A percentile compares a stretch with the other conserved stretches of the same genome.
Evolutionary conservation across 345 rosid species (phyloP).

Genomic region (Trapa bicornis): DNA sequence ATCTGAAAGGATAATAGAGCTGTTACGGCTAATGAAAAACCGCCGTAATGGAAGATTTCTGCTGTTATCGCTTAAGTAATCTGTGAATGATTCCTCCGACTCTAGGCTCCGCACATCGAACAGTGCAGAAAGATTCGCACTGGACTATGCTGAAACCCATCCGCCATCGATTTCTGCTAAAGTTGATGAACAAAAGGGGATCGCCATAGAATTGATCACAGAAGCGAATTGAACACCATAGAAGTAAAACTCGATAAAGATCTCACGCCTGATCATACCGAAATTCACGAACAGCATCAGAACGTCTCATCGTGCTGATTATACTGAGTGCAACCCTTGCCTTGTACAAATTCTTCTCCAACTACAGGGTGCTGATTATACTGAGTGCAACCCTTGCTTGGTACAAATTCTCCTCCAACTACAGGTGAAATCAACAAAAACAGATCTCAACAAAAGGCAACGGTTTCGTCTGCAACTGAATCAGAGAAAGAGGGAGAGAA

Average conservation of each 20-base stretch:
- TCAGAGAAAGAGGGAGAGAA: too few species aligned
- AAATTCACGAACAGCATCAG: conserved; percentile 66
- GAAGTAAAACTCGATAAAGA: conserved; percentile 39
- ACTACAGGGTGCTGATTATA: conserved; percentile 18
- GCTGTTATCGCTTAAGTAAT: too few species aligned
- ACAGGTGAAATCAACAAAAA: background rate
- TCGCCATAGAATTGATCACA: conserved; percentile 50
- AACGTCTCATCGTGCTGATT: conserved; percentile 44
- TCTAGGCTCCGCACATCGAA: background rate
- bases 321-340: conserved; percentile 71
- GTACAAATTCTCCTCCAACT: too few species aligned
- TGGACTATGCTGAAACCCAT: too few species aligned
- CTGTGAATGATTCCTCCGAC: background rate
- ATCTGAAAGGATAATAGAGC: background rate
- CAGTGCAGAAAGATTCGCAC: too few species aligned
- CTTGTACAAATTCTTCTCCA: too few species aligned
- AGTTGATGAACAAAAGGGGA: too few species aligned
- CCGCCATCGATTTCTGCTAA: too few species aligned
- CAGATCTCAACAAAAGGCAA: background rate
- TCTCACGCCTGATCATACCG: conserved; percentile 78
- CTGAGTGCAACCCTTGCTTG: conserved; percentile 59
- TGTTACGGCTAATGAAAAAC: background rate
- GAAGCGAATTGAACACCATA: conserved; percentile 59
- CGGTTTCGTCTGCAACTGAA: background rate
- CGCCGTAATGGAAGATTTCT: too few species aligned